phyloP scores from a whole-genome alignment of 75 land plant species.

The Selaginella tamariscina region DNA sequence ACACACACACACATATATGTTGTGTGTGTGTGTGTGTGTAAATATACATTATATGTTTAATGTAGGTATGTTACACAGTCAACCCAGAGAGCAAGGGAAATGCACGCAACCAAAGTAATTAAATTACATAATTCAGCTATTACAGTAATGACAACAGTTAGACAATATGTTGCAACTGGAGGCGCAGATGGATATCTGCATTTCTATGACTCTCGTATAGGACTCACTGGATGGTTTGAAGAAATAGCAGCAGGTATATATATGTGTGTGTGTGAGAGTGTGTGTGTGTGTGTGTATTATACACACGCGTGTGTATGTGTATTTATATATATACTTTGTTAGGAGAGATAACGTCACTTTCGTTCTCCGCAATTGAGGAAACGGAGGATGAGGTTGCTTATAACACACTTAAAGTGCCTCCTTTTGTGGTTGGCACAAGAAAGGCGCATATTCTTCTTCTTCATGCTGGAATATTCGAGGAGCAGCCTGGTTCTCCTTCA shows the following conservation, averaged over 20 bases:
- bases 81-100: conserved; percentile 5
- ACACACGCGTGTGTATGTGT: neutral
- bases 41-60: too few species aligned
- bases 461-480: conserved; percentile 29
- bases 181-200: conserved; percentile 22
- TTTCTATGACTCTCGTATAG: conserved; percentile 21
- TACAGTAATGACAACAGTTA: conserved; percentile 13
- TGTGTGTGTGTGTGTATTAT: neutral
- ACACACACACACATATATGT: too few species aligned
- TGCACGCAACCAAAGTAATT: conserved; percentile 21
- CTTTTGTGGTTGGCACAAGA: conserved; percentile 21
- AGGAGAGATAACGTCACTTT: conserved; percentile 25
- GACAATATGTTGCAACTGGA: conserved; percentile 20
- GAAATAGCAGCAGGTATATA: conserved; percentile 22
- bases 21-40: too few species aligned
- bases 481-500: conserved; percentile 14
- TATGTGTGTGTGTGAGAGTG: neutral
- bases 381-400: conserved; percentile 5
- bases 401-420: conserved; percentile 18
- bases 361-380: conserved; percentile 17
- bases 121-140: conserved; percentile 18
- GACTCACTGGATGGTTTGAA: conserved; percentile 27
- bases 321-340: neutral
- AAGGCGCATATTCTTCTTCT: conserved; percentile 18
- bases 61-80: conserved; percentile 10